Evolutionary conservation across 805 yeast genomes (phyloP), one percentile per base, ranked within the genome.

Genomic region (Gaillardinia entomophila): DNA sequence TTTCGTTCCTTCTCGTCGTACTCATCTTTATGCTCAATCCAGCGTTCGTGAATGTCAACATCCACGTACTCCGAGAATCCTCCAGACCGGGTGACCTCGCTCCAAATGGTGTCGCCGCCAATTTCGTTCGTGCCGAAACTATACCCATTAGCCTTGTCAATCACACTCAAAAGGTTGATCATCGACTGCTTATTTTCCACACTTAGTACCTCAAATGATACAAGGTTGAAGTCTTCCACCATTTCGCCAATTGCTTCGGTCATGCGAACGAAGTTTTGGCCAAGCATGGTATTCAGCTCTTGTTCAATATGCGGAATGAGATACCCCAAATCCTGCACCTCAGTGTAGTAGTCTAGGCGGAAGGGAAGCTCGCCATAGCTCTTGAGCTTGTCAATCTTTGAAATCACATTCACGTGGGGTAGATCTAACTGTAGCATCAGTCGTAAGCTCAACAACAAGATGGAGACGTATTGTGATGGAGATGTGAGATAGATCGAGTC

Each of bases 31-130:
- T 79, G 70, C 36, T 86, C 96, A 8, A 92, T 74, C 98, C 98
- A 92, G 38, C 99, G 69, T 43, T 92, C 98, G 45, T 92, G 98
- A 4, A 87, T 75, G 53, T 89, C 96, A 5, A 76, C 62, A 12
- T 72, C 74, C 29, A 64, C 59, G 20, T 36, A 43, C 4, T 66
- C 77, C 27, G 69, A 55, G 28, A 68, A 57, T 8, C 84, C 78
- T 25, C 89, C 80, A 33, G 84, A 86, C 42, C 97, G 70, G 1
- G 90, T 74, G 1, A 96, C 96, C 46, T 90, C 96, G n/a, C 88
- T 84, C 98, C 98, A 92, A 2, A 92, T 78, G 0, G 90, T 76
- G 51, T 92, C 99, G n/a, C 97, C 98, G 2, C 97, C 96, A 6
- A 90, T 70, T 46, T 92, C 99, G 19, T 88, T 84, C 1, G 89